A percentile compares a stretch with the other conserved stretches of the same genome.
These are phyloP conservation scores for Phytophthora lateralis DNA, from an alignment of 352 stramenopile genomes.

Conservation along the genomic window DNA sequence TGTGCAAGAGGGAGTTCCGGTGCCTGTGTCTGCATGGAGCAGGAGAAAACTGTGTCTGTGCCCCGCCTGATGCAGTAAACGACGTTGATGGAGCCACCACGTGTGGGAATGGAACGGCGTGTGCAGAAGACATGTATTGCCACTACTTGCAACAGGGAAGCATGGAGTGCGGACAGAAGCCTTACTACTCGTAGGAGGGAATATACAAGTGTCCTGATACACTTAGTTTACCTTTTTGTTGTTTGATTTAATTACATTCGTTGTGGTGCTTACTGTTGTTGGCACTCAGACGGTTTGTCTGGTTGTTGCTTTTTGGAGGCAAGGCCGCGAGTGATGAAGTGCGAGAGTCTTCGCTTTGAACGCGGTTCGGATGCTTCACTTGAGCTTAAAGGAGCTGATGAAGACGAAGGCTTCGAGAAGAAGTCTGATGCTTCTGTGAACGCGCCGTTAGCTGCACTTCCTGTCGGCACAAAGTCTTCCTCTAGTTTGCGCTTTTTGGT, in stretches of 20 bases:
- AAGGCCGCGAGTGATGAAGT: conserved; percentile 42
- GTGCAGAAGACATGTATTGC: conserved; percentile 45
- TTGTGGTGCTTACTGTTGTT: conserved; percentile 42
- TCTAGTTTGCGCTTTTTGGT: conserved; percentile 15
- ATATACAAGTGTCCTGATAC: background rate
- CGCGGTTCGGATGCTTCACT: conserved; percentile 8
- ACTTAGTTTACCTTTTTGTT: background rate
- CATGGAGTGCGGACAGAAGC: conserved; percentile 45
- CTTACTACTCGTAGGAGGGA: conserved; percentile 33
- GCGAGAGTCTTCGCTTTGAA: conserved; percentile 30
- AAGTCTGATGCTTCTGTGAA: conserved; percentile 13
- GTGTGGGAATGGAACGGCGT: conserved; percentile 32
- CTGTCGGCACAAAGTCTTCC: background rate
- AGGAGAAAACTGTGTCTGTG: conserved; percentile 33
- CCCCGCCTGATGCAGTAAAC: conserved; percentile 45
- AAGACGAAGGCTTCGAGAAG: conserved; percentile 1
- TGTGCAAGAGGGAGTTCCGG: conserved; percentile 50
- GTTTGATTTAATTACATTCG: background rate
- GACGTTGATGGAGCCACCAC: conserved; percentile 28
- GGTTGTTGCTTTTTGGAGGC: conserved; percentile 7
- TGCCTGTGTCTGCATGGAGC: conserved; percentile 40
- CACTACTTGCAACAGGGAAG: conserved; percentile 40
- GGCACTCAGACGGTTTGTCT: conserved; percentile 48
- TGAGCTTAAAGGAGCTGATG: background rate
- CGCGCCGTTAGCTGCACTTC: background rate